phyloP scores from a whole-genome alignment of 495 filamentous ascomycete species.

The Penicillium cinerascens region DNA sequence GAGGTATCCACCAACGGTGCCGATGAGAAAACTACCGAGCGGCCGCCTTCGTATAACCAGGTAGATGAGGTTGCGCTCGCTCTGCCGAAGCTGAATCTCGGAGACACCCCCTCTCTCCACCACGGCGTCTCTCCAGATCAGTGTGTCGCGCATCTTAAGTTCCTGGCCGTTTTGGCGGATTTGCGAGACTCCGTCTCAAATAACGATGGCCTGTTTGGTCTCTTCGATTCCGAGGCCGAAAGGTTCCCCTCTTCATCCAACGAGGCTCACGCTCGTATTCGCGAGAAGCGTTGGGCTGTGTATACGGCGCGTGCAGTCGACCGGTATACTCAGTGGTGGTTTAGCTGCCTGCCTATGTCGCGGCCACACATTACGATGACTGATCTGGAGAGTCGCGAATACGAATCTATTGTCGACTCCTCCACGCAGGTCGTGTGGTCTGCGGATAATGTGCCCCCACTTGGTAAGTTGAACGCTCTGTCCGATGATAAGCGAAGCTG shows the following conservation, averaged over 20 bases:
- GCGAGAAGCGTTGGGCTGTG: constrained; percentile 77
- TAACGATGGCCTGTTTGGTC: constrained; percentile 63
- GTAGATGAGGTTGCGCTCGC: constrained; percentile 4
- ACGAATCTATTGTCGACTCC: constrained; percentile 14
- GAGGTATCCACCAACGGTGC: background rate
- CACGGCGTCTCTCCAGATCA: constrained; percentile 15
- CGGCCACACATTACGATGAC: constrained; percentile 7
- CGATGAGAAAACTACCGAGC: constrained; percentile 1
- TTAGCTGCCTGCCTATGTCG: constrained; percentile 20
- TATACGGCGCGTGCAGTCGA: constrained; percentile 70
- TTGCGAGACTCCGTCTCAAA: constrained; percentile 64
- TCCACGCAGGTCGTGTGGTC: constrained; percentile 15
- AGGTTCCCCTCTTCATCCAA: constrained; percentile 8
- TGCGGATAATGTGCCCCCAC: constrained; percentile 20
- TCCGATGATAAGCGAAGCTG: background rate
- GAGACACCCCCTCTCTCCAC: background rate
- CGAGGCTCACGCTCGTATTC: constrained; percentile 36
- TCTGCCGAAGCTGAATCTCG: constrained; percentile 17
- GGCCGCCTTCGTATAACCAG: constrained; percentile 20
- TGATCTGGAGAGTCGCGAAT: constrained; percentile 3
- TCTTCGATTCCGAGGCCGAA: constrained; percentile 50
- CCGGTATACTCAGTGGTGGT: constrained; percentile 72
- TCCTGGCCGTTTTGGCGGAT: constrained; percentile 65
- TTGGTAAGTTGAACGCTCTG: constrained; percentile 16
- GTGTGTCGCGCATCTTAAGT: constrained; percentile 75